Evolutionary conservation across 1,284 basidiomycete genomes (phyloP).

Genomic region (Irpex lacteus): DNA sequence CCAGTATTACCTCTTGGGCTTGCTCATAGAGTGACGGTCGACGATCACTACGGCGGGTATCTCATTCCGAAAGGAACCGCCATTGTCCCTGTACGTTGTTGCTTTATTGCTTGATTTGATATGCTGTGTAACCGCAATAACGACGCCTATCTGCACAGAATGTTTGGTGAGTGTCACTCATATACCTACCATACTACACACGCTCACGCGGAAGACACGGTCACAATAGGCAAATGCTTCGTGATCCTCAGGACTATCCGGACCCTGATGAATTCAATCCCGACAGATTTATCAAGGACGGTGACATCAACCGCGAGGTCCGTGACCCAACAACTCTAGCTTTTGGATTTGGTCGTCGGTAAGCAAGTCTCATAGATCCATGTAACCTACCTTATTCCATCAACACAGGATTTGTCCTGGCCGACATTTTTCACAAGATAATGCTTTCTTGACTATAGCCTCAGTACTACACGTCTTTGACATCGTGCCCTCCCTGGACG

Average conservation of each 20-base stretch:
- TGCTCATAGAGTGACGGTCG: not conserved
- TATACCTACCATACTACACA: not conserved
- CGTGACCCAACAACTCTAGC: not conserved
- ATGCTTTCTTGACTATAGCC: conserved; percentile 16
- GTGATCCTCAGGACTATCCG: conserved; percentile 6
- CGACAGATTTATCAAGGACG: conserved; percentile 12
- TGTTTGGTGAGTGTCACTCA: not conserved
- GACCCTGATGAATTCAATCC: conserved; percentile 14
- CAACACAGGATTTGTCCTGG: conserved; percentile 15
- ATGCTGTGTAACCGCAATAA: too few species aligned
- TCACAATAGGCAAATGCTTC: conserved; percentile 8
- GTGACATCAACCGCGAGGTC: not conserved
- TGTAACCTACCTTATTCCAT: not conserved
- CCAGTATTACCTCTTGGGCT: not conserved
- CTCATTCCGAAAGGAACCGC: conserved; percentile 8
- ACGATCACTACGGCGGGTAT: conserved; percentile 9
- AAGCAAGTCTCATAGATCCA: not conserved
- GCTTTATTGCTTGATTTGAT: not conserved
- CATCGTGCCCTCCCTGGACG: conserved; percentile 10
- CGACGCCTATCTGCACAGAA: too few species aligned
- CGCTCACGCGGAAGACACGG: not conserved
- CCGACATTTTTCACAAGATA: conserved; percentile 16
- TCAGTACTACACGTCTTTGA: conserved; percentile 16
- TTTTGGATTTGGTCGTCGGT: not conserved
- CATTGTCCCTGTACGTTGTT: conserved; percentile 7